Evolutionary conservation across 176 grass and related monocot genomes (phyloP).

Genomic region (Oropetium thomaeum): DNA sequence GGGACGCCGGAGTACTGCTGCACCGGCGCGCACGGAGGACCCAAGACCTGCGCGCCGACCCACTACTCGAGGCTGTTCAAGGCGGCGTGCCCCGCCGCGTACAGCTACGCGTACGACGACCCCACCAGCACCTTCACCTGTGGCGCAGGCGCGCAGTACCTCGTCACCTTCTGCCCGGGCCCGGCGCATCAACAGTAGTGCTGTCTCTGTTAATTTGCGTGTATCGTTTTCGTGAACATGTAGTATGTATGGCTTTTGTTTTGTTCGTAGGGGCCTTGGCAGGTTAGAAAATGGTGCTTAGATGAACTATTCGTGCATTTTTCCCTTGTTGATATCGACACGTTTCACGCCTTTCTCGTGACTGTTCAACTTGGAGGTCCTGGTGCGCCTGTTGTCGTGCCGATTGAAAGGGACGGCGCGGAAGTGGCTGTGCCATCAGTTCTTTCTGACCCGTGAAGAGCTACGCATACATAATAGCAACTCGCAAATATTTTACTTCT

Average conservation of each 20-base stretch:
- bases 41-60: slow-evolving; percentile 55
- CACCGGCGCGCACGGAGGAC: slow-evolving; percentile 61
- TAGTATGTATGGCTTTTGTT: not conserved
- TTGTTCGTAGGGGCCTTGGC: not conserved
- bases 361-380: not conserved
- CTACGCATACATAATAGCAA: not conserved
- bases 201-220: not conserved
- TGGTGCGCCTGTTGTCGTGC: not conserved
- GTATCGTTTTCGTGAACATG: not conserved
- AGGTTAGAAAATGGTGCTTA: not conserved
- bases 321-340: not conserved
- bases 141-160: slow-evolving; percentile 54
- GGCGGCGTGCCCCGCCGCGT: slow-evolving; percentile 65
- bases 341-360: not conserved
- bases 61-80: slow-evolving; percentile 80
- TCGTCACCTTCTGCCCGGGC: slow-evolving; percentile 84
- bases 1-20: slow-evolving; percentile 70
- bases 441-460: not conserved
- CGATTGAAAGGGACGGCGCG: not conserved
- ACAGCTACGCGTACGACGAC: slow-evolving; percentile 96
- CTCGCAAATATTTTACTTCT: not conserved
- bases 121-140: slow-evolving; percentile 92
- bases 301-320: not conserved
- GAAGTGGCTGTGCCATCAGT: not conserved
- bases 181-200: not conserved